These are phyloP conservation scores for Arbutus unedo DNA, from an alignment of 148 eudicot genomes.

Conservation along the genomic window DNA sequence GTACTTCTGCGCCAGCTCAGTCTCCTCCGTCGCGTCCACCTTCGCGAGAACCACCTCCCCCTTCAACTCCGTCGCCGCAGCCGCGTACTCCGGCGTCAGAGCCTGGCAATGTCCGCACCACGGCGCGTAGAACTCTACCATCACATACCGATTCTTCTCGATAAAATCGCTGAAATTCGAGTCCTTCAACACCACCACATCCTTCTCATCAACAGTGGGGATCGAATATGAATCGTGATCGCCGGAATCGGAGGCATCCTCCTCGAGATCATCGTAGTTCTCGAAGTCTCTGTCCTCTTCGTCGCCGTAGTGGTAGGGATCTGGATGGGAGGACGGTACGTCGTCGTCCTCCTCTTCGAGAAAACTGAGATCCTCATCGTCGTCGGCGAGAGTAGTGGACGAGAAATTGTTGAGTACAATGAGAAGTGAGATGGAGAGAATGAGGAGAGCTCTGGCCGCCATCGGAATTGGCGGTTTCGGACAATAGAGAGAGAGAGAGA, in stretches of 20 bases:
- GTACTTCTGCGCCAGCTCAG: conserved; percentile 57
- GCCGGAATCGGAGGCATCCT: conserved; percentile 30
- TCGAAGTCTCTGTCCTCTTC: conserved; percentile 35
- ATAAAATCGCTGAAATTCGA: conserved; percentile 49
- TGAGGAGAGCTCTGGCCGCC: conserved; percentile 20
- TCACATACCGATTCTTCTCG: conserved; percentile 41
- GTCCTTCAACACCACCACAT: conserved; percentile 57
- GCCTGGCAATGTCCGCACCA: conserved; percentile 92
- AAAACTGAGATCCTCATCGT: conserved; percentile 65
- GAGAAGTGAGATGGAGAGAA: conserved; percentile 20
- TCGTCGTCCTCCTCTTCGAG: conserved; percentile 46
- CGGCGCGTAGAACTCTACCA: conserved; percentile 95
- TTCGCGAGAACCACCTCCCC: conserved; percentile 61
- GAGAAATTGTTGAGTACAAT: conserved; percentile 19
- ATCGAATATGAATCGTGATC: conserved; percentile 17
- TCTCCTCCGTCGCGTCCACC: conserved; percentile 77
- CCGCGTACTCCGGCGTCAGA: conserved; percentile 78
- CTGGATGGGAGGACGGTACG: not conserved
- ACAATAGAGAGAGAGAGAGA: conserved; percentile 7
- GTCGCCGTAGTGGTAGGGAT: conserved; percentile 8
- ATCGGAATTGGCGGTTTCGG: conserved; percentile 16
- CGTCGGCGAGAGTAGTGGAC: conserved; percentile 20
- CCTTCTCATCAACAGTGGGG: conserved; percentile 54
- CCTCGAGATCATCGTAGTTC: conserved; percentile 57
- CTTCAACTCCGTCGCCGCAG: conserved; percentile 77